Percentiles rank a stretch among this genome's conserved stretches.
Evolutionary conservation across 805 yeast species (phyloP).

Genomic region (Myxozyma kluyveri): DNA sequence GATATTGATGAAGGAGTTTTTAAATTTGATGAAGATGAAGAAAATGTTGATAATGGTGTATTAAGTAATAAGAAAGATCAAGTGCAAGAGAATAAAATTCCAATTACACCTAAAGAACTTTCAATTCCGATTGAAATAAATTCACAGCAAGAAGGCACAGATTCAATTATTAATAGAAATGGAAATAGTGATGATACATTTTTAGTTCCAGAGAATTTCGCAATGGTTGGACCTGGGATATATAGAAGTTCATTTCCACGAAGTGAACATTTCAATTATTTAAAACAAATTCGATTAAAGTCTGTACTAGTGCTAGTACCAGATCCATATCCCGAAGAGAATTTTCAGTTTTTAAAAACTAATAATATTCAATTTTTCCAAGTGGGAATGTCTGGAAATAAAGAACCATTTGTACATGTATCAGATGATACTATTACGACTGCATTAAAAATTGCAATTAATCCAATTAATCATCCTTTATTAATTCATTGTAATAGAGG

Average conservation of each 20-base stretch:
- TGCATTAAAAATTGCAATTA: constrained; percentile 74
- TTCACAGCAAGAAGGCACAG: too few relatives aligned
- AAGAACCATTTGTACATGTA: constrained; percentile 84
- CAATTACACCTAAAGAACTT: too few relatives aligned
- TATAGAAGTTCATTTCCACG: constrained; percentile 91
- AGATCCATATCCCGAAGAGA: constrained; percentile 84
- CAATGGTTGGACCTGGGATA: constrained; percentile 72
- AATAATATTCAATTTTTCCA: constrained; percentile 72
- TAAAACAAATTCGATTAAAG: constrained; percentile 60
- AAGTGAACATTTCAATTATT: constrained; percentile 71
- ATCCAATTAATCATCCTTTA: constrained; percentile 88
- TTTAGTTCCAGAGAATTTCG: constrained; percentile 77
- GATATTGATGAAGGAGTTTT: not conserved
- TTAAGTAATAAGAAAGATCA: too few relatives aligned
- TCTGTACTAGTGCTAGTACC: constrained; percentile 82
- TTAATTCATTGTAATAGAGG: constrained; percentile 95
- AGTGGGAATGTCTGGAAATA: constrained; percentile 91
- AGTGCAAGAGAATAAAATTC: too few relatives aligned
- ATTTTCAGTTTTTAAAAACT: constrained; percentile 57
- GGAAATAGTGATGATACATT: not conserved
- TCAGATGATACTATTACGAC: constrained; percentile 66
- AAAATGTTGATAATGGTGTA: not conserved
- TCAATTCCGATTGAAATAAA: too few relatives aligned
- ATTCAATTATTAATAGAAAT: too few relatives aligned
- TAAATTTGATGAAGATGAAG: not conserved